Conservation (phyloP, 192 early-diverging fungal species). For the Coemansia sp. region DNA sequence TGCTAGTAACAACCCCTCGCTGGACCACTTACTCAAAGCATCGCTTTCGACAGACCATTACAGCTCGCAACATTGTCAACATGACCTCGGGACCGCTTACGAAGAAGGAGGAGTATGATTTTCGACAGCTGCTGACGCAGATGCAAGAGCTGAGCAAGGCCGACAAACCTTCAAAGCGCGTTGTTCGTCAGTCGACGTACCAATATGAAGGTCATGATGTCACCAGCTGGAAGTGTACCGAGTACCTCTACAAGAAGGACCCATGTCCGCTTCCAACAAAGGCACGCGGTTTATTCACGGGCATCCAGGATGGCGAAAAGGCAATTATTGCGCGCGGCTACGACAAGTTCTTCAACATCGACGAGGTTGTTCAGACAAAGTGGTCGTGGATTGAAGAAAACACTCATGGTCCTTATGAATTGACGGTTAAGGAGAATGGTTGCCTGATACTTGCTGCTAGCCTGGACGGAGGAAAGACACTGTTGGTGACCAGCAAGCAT, state of each 20-base stretch:
- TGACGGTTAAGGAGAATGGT: conserved; percentile 95
- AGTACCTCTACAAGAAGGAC: conserved; percentile 67
- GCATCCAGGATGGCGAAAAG: conserved; percentile 15
- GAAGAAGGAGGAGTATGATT: conserved; percentile 21
- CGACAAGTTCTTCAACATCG: conserved; percentile 95
- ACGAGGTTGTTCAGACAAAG: conserved; percentile 61
- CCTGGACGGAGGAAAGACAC: conserved; percentile 55
- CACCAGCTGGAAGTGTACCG: conserved; percentile 66
- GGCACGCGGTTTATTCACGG: conserved; percentile 83
- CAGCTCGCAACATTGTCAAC: conserved; percentile 1
- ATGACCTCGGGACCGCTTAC: conserved; percentile 13
- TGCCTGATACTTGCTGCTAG: conserved; percentile 88
- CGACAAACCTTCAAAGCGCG: conserved; percentile 29
- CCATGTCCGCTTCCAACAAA: conserved; percentile 64
- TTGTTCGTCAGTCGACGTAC: conserved; percentile 32
- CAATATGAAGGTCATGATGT: conserved; percentile 28
- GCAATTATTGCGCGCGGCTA: conserved; percentile 84
- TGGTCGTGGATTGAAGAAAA: conserved; percentile 59
- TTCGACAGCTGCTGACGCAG: conserved; percentile 29
- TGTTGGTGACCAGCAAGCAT: conserved; percentile 92
- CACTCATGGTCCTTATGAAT: conserved; percentile 83
- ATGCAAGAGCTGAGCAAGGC: conserved; percentile 21
- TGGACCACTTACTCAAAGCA: background rate
- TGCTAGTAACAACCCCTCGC: background rate
- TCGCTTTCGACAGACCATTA: conserved; percentile 4